Evolutionary conservation across 1,284 basidiomycete genomes (phyloP), one percentile per base, ranked within the genome.

Genomic region (Leccinum brunneo-olivaceum): DNA sequence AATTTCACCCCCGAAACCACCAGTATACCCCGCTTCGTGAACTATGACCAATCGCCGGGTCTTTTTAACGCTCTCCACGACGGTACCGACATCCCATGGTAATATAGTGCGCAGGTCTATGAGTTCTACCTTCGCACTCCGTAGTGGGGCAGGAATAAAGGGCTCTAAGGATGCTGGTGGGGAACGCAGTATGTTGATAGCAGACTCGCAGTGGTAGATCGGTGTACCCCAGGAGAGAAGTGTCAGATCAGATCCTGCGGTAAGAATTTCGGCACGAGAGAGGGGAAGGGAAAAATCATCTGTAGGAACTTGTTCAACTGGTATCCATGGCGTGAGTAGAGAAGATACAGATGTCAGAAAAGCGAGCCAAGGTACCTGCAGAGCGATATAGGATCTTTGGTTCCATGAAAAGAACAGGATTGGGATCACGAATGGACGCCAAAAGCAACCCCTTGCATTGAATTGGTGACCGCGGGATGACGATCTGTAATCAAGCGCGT

Each of bases 321-420:
- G 39, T 8, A 33, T 27, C 43, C 45, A 39, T n/a, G 25, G 39
- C 48, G 41, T 62, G 21, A 60, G 48, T 14, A 34, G 6, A 27
- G 34, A 39, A 30, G 18, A 49, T 36, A 19, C 8, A 18, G 19
- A 27, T n/a, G 35, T 19, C 24, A 12, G 21, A 34, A 33, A 8
- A 2, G 32, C 2, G 2, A 11, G 21, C 16, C 34, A 20, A 47
- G 50, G 18, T 54, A 84, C 83, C 77, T 57, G 86, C 76, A 35
- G 86, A 88, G 41, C 89, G 79, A 60, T 93, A 93, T 6, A 94
- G 70, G 45, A 92, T 76, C 63, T 97, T 97, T 9, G 93, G 93
- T 65, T 97, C 93, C 75, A 97, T 86, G 64, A 97, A 92, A 39
- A 97, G 79, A 6, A 92, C 87, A 0, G 94, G 94, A 57, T 95